A percentile compares a stretch with the other conserved stretches of the same genome.
Evolutionary conservation across 1,139 yeast species (phyloP).

Genomic region (Schwanniomyces etchellsii): DNA sequence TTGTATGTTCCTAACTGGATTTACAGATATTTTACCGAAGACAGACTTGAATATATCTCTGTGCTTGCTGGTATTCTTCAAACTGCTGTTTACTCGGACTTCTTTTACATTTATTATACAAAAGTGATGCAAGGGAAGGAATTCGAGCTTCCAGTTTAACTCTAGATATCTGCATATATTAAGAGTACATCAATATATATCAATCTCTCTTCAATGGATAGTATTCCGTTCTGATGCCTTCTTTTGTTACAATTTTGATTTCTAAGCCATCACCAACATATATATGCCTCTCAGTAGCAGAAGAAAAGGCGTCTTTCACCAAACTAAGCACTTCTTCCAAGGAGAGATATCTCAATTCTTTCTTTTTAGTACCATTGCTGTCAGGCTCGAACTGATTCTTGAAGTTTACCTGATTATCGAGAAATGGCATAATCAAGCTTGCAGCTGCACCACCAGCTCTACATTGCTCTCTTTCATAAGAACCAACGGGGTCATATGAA

Average conservation of each 20-base stretch:
- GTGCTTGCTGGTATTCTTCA: conserved; percentile 79
- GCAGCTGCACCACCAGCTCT: conserved; percentile 99
- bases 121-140: conserved; percentile 76
- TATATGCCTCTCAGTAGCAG: conserved; percentile 97
- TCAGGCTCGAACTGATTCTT: conserved; percentile 86
- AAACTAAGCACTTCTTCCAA: conserved; percentile 82
- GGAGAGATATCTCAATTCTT: conserved; percentile 54
- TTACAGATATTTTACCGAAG: conserved; percentile 72
- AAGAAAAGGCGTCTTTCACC: conserved; percentile 89
- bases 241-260: conserved; percentile 84
- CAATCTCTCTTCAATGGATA: conserved; percentile 87
- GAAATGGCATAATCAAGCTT: conserved; percentile 90
- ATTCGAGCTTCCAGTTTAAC: conserved; percentile 70
- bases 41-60: conserved; percentile 65
- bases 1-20: conserved; percentile 93
- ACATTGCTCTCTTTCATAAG: conserved; percentile 95
- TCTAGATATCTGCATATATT: not conserved
- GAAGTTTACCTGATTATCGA: conserved; percentile 94
- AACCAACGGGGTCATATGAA: conserved; percentile 96
- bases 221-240: conserved; percentile 80
- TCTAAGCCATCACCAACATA: conserved; percentile 97
- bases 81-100: conserved; percentile 85
- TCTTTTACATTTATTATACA: conserved; percentile 83
- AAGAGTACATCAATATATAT: not conserved
- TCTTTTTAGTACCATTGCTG: conserved; percentile 61